Evolutionary conservation across 2,329 filamentous ascomycete species (phyloP), one percentile per base, ranked within the genome.

Genomic region (Trichoderma guizhouense): DNA sequence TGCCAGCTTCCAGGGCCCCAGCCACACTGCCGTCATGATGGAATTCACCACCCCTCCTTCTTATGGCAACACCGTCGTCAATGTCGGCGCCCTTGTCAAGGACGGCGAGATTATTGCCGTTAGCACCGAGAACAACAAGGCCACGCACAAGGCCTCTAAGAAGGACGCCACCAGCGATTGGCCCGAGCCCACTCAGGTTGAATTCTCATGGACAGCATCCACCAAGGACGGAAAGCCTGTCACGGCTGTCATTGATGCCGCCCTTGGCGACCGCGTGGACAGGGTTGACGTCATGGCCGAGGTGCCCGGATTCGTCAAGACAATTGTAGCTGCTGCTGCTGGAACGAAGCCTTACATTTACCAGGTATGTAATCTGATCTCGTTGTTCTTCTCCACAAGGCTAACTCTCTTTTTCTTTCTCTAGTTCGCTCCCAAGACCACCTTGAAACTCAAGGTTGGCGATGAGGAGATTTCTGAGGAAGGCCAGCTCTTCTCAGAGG

Each of bases 341-440:
- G 96, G 96, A 74, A 97, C 96, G 32, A 96, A 94, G 85, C 96
- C 96, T 6, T 99, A 98, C 82, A 98, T 99, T 77, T 99, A 98
- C 84, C 96, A 97, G 87, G 93, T 95, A 82, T 75, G 87, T 81
- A 34, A 18, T 3, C 8, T 2, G 7, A 7, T 63, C 47, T 65
- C 51, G 51, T 60, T 30, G 39, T 47, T 63, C 34, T 47, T 51
- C 0, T 7, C 4, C 4, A 15, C 39, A 53, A 21, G 15, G 32
- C 9, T 39, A 7, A 15, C 68, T 57, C 18, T 47, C 21, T 9
- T 24, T 26, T 53, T 2, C 75, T 53, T n/a, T n/a, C 6, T 24
- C 21, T 51, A 97, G 92, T 98, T 91, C 82, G 87, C 86, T 21
- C 92, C 93, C 43, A 86, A 87, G 75, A 81, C 93, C 71, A 89